Evolutionary conservation across 805 yeast species (phyloP), one percentile per base, ranked within the genome.

Genomic region (Yamadazyma akitaensis): DNA sequence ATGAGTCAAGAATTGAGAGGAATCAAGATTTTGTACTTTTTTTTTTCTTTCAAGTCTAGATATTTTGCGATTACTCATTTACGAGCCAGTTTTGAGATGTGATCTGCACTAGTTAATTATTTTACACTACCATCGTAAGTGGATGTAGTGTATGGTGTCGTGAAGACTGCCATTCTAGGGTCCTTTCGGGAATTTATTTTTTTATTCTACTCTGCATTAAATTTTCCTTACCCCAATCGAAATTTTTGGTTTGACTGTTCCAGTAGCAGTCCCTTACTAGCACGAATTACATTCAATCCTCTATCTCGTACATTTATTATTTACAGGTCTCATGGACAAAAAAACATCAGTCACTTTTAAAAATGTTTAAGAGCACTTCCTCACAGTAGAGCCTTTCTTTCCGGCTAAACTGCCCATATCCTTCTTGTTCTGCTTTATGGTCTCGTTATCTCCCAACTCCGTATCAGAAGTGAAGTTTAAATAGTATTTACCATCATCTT

Each of bases 381-480:
- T 34, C 5, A 42, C 42, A 3, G 30, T 28, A 12, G 42, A 24
- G 5, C 51, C 53, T 74, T 86, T 81, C 47, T 84, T 61, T 24
- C 78, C 80, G 21, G 80, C 76, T 57, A 73, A 69, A 21, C 77
- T 68, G 18, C 77, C 75, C 62, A 79, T 62, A 12, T 52, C 53
- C 48, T 60, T 61, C 48, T 70, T 73, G 37, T 73, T 67, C 51
- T 70, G 77, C 62, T 84, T 86, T 54, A 88, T 76, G 39, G 81
- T 75, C 31, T 90, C 96, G 62, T 92, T 92, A 60, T 90, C 96
- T 16, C 97, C 98, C 43, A 92, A 70, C 65, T 92, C 98, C 0
- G 95, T 87, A 40, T 85, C 80, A 41, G 79, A 67, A 60, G 89
- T 97, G 54, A 92, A 82, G 54, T 84, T 84, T 57, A 92, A 72